Percentiles rank a stretch among this genome's conserved stretches.
Evolutionary conservation across 805 yeast genomes (phyloP).

Genomic region (Blastobotrys robertii): DNA sequence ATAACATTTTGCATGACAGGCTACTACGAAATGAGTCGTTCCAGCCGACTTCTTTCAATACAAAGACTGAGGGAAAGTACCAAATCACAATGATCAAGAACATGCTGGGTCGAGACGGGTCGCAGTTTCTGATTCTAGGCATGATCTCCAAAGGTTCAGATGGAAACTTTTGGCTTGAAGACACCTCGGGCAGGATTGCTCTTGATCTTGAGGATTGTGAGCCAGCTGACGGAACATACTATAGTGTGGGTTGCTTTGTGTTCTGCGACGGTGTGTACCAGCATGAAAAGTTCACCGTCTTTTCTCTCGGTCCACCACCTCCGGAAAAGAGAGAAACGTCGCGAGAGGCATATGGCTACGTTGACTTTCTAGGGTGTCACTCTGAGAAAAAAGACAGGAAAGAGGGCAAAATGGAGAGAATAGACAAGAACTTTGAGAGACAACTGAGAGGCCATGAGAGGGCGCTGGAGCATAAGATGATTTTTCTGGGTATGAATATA

Average conservation of each 20-base stretch:
- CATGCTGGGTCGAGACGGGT: constrained; percentile 74
- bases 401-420: constrained; percentile 31
- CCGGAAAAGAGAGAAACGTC: constrained; percentile 65
- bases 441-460: constrained; percentile 49
- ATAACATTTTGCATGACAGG: constrained; percentile 56
- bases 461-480: constrained; percentile 48
- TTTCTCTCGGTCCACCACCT: constrained; percentile 78
- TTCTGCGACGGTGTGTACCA: constrained; percentile 76
- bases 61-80: constrained; percentile 5
- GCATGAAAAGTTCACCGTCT: constrained; percentile 54
- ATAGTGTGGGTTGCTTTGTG: constrained; percentile 64
- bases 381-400: constrained; percentile 15
- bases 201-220: constrained; percentile 45
- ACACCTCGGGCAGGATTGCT: constrained; percentile 64
- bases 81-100: constrained; percentile 69
- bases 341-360: constrained; percentile 62
- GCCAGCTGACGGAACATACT: constrained; percentile 54
- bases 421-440: constrained; percentile 50
- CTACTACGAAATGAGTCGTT: constrained; percentile 67
- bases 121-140: constrained; percentile 70
- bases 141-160: constrained; percentile 50
- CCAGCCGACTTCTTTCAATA: constrained; percentile 27
- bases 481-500: constrained; percentile 69
- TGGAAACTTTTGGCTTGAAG: constrained; percentile 73
- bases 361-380: constrained; percentile 56